Evolutionary conservation across 192 early-diverging fungal genomes (phyloP), one percentile per base, ranked within the genome.

Genomic region (Backusella psychrophila): DNA sequence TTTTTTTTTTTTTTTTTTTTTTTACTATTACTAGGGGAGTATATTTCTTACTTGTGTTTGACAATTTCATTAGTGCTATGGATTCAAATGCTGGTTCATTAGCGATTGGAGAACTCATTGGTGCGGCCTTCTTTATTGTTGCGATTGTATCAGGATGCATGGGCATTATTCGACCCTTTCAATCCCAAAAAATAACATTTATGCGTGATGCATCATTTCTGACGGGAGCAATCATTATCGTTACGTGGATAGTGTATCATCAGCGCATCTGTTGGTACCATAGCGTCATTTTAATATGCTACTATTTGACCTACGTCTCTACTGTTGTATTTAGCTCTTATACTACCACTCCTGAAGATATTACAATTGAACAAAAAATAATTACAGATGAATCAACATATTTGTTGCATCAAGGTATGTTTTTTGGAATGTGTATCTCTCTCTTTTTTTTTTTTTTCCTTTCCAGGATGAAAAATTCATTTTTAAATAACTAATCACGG

Each of bases 21-120:
- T 14, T 71, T 38, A 63, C 23, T 23, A 26, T 59, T 11, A 7
- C 23, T 34, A 38, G 34, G 68, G 35, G 29, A 70, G 0, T 14
- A 29, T 70, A 59, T 12, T 59, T 23, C 56, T 59, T 59, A 59
- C 23, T 59, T 26, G 56, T 59, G 14, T 41, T 63, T 23, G 4
- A 5, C 8, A 23, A 44, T 49, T 91, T 26, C 15, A 66, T 35
- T 34, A 94, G 89, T 31, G 92, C 93, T 0, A 89, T 94, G 63
- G 81, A 86, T 4, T 86, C 88, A 6, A 89, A 87, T n/a, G 91
- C 91, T 66, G 91, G 90, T n/a, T 91, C 91, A 11, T 76, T 97
- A 59, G 96, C 96, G 5, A 85, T 99, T 26, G 96, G 97, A 9
- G 95, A 97, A 76, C 88, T 99, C 11, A 85, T 97, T 38, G 97